Base-by-base conservation (phyloP, 345 rosid species). In the Gossypium longicalyx region DNA sequence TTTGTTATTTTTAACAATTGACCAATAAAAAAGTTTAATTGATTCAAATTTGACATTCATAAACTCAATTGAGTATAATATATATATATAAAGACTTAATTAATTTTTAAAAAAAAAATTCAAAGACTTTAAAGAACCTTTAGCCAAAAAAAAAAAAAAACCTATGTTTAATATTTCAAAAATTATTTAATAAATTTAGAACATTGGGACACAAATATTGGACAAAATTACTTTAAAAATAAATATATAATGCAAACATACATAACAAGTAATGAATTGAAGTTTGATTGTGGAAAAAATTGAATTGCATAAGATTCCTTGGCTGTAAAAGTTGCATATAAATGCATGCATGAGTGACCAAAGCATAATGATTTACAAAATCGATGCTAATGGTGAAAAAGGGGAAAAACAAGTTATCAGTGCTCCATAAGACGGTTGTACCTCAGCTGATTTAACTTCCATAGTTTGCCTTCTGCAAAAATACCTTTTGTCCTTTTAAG, bases 381-480 rank as follows among this genome's bases (percentile, higher is more conserved):
- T 48, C n/a, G 45, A 69, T 12, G 29, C 41, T 53, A 27, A 15
- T 8, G 2, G 71, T 20, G 71, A 51, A 49, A 27, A 56, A 52
- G 19, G 56, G 56, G 0, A 2, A n/a, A 53, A 56, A 19, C 17
- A n/a, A 8, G 57, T 53, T 53, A 17, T 16, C 20, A 54, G 29
- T n/a, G 13, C 61, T 57, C 7, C 44, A 61, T 12, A 61, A 29
- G 17, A 13, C 7, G 15, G 17, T 29, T 57, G 44, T n/a, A 57
- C 4, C 7, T 57, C 11, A 7, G 17, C 15, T 4, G 54, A 51
- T 15, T 3, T 86, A 7, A 88, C 85, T 86, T 88, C 16, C 56
- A 16, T 17, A 16, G 61, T 34, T 17, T 49, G 43, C 58, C 44
- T 49, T 51, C n/a, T 3, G 38, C 7, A 69, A 58, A 58, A 22